These are phyloP conservation scores for Jamesozyma hellenica DNA, from an alignment of 805 yeast genomes.

Conservation along the genomic window DNA sequence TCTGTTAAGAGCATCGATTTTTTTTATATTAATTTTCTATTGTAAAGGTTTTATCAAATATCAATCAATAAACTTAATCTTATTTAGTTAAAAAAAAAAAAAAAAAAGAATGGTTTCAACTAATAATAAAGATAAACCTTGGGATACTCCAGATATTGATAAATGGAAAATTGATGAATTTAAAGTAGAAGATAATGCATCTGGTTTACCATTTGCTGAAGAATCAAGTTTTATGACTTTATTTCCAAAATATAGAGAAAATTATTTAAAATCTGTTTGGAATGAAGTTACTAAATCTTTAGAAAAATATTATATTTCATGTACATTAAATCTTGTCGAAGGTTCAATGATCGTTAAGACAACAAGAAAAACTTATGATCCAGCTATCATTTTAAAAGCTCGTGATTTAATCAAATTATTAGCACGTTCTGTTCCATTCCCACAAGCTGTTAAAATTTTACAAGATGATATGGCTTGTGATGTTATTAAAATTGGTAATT, in stretches of 20 bases:
- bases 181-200: conserved; percentile 76
- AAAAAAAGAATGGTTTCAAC: conserved; percentile 97
- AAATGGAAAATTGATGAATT: conserved; percentile 88
- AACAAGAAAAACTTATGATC: conserved; percentile 90
- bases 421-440: conserved; percentile 94
- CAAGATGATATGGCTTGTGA: conserved; percentile 94
- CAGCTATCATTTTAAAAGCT: conserved; percentile 86
- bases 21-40: no score
- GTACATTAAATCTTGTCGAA: conserved; percentile 82
- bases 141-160: conserved; percentile 94
- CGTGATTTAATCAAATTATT: conserved; percentile 87
- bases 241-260: conserved; percentile 94
- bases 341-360: conserved; percentile 97
- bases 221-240: conserved; percentile 91
- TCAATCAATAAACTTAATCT: no score
- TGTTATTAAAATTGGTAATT: conserved; percentile 86
- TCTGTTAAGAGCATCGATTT: conserved; percentile 2
- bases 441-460: conserved; percentile 86
- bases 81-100: no score
- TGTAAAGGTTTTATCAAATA: no score
- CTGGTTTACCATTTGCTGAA: conserved; percentile 86
- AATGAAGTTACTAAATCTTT: conserved; percentile 79
- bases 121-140: conserved; percentile 89
- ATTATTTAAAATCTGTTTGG: conserved; percentile 82
- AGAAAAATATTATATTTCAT: conserved; percentile 64